These are phyloP conservation scores for Candolleomyces aberdarensis DNA, from an alignment of 768 basidiomycete genomes.

Conservation along the genomic window DNA sequence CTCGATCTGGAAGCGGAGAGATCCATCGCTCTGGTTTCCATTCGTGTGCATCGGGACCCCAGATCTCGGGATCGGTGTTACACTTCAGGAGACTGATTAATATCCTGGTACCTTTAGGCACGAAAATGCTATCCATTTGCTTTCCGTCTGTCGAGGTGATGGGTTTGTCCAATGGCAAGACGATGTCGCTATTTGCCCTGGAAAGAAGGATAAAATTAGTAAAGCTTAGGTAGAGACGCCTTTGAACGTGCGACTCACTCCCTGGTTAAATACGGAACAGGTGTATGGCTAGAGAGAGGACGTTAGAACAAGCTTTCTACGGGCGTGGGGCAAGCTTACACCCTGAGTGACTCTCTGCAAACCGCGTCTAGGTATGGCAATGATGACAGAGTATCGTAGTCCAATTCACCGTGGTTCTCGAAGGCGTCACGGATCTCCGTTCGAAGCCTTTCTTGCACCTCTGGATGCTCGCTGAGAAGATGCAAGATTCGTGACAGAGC, in stretches of 20 bases:
- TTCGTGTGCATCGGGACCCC: slow-evolving; percentile 39
- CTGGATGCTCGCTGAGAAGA: slow-evolving; percentile 28
- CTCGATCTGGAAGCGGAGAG: slow-evolving; percentile 26
- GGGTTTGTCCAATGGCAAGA: slow-evolving; percentile 40
- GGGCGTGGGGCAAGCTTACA: slow-evolving; percentile 19
- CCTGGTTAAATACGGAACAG: slow-evolving; percentile 8
- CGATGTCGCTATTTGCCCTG: slow-evolving; percentile 33
- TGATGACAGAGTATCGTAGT: slow-evolving; percentile 32
- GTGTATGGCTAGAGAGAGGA: slow-evolving; percentile 15
- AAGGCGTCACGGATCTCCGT: slow-evolving; percentile 29
- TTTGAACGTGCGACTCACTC: slow-evolving; percentile 9
- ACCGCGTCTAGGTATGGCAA: slow-evolving; percentile 39
- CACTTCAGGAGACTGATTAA: slow-evolving; percentile 34
- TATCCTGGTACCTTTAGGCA: slow-evolving; percentile 38
- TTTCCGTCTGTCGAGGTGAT: slow-evolving; percentile 34
- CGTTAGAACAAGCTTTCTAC: neutral
- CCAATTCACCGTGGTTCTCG: slow-evolving; percentile 20
- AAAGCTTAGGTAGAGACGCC: neutral
- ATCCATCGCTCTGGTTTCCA: slow-evolving; percentile 46
- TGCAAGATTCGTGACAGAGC: slow-evolving; percentile 32
- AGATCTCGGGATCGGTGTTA: slow-evolving; percentile 37
- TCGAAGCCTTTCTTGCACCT: slow-evolving; percentile 36
- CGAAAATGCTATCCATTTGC: slow-evolving; percentile 30
- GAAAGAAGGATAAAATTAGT: neutral
- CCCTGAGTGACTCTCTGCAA: slow-evolving; percentile 35